Evolutionary conservation across 1,284 basidiomycete species (phyloP).

Genomic region (Microbotryomycetes sp.): DNA sequence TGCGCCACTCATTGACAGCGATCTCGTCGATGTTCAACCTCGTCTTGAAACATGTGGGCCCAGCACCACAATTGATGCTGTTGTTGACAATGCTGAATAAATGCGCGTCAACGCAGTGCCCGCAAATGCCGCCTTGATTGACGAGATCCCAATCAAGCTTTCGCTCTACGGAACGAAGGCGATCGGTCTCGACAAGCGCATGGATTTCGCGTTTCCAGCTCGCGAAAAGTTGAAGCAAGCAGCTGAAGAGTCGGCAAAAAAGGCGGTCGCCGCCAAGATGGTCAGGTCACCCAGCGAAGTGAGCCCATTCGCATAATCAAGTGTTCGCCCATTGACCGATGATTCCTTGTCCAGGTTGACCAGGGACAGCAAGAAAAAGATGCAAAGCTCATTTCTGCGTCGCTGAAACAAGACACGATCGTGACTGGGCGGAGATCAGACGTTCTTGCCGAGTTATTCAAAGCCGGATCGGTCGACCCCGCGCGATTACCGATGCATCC

Average conservation of each 20-base stretch:
- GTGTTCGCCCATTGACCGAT: not conserved
- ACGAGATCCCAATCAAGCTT: conserved; percentile 2
- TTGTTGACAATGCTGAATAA: not conserved
- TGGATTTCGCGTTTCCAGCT: conserved; percentile 24
- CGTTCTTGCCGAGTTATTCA: conserved; percentile 23
- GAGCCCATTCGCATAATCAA: not conserved
- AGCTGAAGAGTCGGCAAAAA: not conserved
- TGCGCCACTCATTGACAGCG: conserved; percentile 19
- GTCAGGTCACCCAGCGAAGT: not conserved
- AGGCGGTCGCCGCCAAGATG: not conserved
- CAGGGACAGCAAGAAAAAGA: not conserved
- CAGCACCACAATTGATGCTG: not conserved
- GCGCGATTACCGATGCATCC: conserved; percentile 15
- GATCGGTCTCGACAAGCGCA: conserved; percentile 4
- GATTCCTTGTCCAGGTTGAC: not conserved
- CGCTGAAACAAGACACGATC: conserved; percentile 15
- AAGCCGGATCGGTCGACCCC: conserved; percentile 24
- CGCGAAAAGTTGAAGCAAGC: conserved; percentile 2
- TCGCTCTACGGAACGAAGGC: conserved; percentile 19
- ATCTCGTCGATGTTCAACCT: conserved; percentile 8
- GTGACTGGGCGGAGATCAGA: conserved; percentile 10
- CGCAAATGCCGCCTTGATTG: not conserved
- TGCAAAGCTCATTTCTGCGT: not conserved
- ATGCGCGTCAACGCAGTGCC: conserved; percentile 4
- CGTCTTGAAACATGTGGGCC: conserved; percentile 8